Percentiles rank a stretch among this genome's conserved stretches.
Evolutionary conservation across 2,329 filamentous ascomycete genomes (phyloP).

Genomic region (Geosmithia putterillii): DNA sequence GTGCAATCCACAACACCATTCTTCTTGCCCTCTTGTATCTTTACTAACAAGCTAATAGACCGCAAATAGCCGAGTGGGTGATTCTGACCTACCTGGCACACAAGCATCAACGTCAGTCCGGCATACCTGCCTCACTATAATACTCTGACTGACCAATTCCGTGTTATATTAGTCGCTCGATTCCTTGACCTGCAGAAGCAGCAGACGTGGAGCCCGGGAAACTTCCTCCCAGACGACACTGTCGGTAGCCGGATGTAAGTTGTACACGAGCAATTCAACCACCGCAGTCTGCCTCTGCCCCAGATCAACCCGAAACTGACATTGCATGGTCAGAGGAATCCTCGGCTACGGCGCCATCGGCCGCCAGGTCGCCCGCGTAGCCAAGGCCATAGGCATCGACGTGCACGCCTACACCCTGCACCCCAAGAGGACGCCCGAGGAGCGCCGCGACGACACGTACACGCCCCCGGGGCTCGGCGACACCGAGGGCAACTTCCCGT

Average conservation of each 20-base stretch:
- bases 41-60: conserved; percentile 17
- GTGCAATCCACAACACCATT: no score
- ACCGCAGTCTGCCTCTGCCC: background rate
- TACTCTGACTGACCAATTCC: background rate
- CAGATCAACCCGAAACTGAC: background rate
- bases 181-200: conserved; percentile 31
- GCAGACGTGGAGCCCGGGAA: conserved; percentile 23
- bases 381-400: conserved; percentile 54
- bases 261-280: background rate
- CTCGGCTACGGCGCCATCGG: conserved; percentile 44
- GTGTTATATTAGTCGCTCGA: conserved; percentile 20
- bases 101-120: conserved; percentile 27
- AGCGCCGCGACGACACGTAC: conserved; percentile 51
- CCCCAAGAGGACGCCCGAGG: conserved; percentile 53
- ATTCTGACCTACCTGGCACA: conserved; percentile 36
- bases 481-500: conserved; percentile 32
- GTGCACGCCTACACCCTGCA: conserved; percentile 66
- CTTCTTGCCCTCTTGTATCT: background rate
- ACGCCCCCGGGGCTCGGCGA: conserved; percentile 55
- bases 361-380: conserved; percentile 41
- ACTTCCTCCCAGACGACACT: conserved; percentile 24
- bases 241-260: conserved; percentile 37
- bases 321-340: conserved; percentile 24
- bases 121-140: background rate
- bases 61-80: conserved; percentile 46